Conservation (phyloP, 768 basidiomycete species). For the Boletus rubescentipes region DNA sequence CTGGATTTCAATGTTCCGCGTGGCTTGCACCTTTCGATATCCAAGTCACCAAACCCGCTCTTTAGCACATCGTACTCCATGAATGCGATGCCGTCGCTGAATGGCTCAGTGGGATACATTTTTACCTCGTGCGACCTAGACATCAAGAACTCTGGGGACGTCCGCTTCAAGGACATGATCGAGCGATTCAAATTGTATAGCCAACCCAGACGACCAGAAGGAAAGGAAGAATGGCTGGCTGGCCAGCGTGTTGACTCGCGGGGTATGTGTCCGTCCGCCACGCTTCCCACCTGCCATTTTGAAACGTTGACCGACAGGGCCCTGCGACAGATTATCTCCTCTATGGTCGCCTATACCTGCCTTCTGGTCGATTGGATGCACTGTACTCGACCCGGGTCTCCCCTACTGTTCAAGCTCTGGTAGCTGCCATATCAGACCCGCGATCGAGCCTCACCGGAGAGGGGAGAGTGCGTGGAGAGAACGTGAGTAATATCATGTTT, state of each 20-base stretch:
- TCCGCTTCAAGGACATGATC: constrained; percentile 84
- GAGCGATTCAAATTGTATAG: constrained; percentile 86
- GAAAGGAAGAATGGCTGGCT: constrained; percentile 76
- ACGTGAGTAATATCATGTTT: constrained; percentile 72
- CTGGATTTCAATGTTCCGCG: constrained; percentile 88
- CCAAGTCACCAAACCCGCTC: constrained; percentile 83
- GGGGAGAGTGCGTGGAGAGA: constrained; percentile 41
- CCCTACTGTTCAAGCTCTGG: constrained; percentile 74
- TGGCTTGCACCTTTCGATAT: constrained; percentile 76
- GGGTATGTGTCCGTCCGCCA: constrained; percentile 47
- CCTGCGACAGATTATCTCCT: constrained; percentile 76
- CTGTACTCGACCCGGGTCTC: constrained; percentile 82
- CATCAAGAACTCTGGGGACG: constrained; percentile 64
- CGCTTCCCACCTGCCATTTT: constrained; percentile 2
- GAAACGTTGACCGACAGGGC: constrained; percentile 22
- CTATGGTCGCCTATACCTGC: constrained; percentile 89
- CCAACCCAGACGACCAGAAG: constrained; percentile 76
- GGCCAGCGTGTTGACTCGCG: constrained; percentile 76
- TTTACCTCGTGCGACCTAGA: constrained; percentile 86
- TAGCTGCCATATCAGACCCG: constrained; percentile 86
- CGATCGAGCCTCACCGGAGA: constrained; percentile 47
- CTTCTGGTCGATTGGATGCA: constrained; percentile 85
- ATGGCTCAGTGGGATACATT: constrained; percentile 91
- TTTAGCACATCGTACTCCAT: constrained; percentile 92
- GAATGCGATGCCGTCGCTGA: constrained; percentile 89